Base-by-base conservation (phyloP, 2,329 filamentous ascomycete genomes). In the Tolypocladium inflatum region DNA sequence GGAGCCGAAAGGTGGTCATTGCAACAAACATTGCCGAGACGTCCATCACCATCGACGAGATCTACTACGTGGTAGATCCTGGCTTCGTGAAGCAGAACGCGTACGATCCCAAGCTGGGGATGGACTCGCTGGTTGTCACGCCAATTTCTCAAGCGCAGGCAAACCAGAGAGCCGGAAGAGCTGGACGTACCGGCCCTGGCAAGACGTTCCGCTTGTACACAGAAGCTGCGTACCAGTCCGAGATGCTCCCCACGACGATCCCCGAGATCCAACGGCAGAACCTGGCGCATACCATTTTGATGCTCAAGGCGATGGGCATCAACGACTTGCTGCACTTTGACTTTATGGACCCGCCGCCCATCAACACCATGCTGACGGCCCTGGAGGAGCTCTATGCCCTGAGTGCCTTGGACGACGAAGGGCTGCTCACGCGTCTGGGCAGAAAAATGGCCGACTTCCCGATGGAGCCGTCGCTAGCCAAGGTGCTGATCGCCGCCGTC, bases 281-380 rank as follows among this genome's bases (percentile, higher is more conserved):
- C 67, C 70, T 99, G 56, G 89, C 91, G 0, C 87, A 89, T 64
- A 97, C 93, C 0, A 97, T 99, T 71, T 81, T 99, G 53, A 96
- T 97, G 89, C 82, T 99, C 55, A 99, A 99, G 71, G 94, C 94
- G 0, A 97, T 99, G 91, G 94, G 95, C 3, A 97, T 99, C 73
- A 97, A 99, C 68, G 94, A 99, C 69, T 79, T 99, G 1, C 80
- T 99, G 15, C 91, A 96, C 69, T 99, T 99, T 67, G 93, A 97
- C 74, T 99, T 99, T 67, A 97, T 99, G 93, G 94, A 99, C 67
- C 92, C 94, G 0, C 94, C 94, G 0, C 94, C 94, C 0, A 94
- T 94, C 37, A 97, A 97, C 67, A 97, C 94, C 15, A 97, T 97
- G 91, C 82, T 99, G 62, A 96, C 91, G 55, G 94, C 94, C 0